Base-by-base conservation (phyloP, 2,329 filamentous ascomycete genomes). In the Aspergillus sp. region DNA sequence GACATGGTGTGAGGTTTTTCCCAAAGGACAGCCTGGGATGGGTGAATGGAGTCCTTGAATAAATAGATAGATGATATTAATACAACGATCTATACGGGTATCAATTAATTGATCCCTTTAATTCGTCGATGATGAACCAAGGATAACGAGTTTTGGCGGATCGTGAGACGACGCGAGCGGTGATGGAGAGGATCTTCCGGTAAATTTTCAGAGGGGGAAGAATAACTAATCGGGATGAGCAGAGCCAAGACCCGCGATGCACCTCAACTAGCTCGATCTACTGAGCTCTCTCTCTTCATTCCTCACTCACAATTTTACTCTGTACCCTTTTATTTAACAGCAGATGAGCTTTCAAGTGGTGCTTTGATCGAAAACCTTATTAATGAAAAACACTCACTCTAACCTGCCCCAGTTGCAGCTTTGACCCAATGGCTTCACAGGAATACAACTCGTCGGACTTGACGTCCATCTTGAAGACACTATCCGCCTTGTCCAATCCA, bases 401-500 rank as follows among this genome's bases (percentile, higher is more conserved):
- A 19, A 19, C 19, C 19, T 19, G 19, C 19, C 19, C 19, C 19
- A 19, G 19, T 19, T 19, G 19, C 19, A 19, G 19, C 19, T 19
- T 19, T 19, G 19, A 19, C 19, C 19, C 46, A 44, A 47, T 45
- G 47, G 48, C 48, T 43, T 45, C 38, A 46, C 37, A 28, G 39
- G 42, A 39, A 33, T 59, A 62, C 34, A 54, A 62, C 33, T 43
- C 61, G 31, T 56, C 67, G 6, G 64, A 71, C 40, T 56, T 73
- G 33, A 62, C 62, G 28, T 64, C 67, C 6, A 62, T 73, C 37
- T 61, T 73, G n/a, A 53, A 56, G 44, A 69, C 69, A 0, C 61
- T 73, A 9, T 67, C 67, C 36, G 57, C 62, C 30, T 61, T 69
- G 44, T 52, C 62, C 12, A 56, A 56, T 39, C 35, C 36, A 26